These are phyloP conservation scores for Serendipita vermifera DNA, from an alignment of 768 basidiomycete genomes.

Conservation along the genomic window DNA sequence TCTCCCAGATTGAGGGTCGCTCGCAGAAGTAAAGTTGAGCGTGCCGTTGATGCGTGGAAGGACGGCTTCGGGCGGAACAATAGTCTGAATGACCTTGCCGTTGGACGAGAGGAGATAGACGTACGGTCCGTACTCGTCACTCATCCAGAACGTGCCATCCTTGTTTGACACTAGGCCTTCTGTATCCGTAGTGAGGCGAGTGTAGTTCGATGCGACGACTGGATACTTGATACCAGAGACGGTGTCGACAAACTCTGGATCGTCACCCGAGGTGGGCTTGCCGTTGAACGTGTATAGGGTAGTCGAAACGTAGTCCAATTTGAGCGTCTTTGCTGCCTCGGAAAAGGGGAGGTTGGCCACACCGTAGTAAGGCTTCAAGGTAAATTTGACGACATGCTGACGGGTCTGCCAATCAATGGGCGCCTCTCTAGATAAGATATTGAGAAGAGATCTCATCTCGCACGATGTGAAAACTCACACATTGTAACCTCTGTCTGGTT, in stretches of 20 bases:
- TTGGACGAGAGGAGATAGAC: conserved; percentile 40
- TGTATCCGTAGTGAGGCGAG: conserved; percentile 40
- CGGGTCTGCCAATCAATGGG: conserved; percentile 51
- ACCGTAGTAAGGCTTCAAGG: conserved; percentile 42
- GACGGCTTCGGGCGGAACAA: conserved; percentile 45
- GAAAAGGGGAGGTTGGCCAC: conserved; percentile 34
- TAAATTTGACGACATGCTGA: conserved; percentile 49
- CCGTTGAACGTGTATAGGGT: conserved; percentile 37
- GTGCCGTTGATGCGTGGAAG: conserved; percentile 34
- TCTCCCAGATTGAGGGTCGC: conserved; percentile 40
- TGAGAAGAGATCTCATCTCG: not conserved
- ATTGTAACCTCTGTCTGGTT: conserved; percentile 50
- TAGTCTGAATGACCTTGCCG: conserved; percentile 41
- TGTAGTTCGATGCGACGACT: conserved; percentile 29
- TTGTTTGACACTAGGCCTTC: conserved; percentile 45
- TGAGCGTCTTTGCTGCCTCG: conserved; percentile 38
- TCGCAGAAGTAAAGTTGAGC: conserved; percentile 40
- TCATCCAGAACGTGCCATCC: conserved; percentile 55
- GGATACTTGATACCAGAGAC: conserved; percentile 33
- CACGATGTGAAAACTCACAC: conserved; percentile 27
- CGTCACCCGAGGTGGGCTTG: conserved; percentile 36
- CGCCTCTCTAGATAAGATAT: conserved; percentile 26
- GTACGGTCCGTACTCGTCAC: conserved; percentile 59
- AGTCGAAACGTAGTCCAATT: conserved; percentile 38
- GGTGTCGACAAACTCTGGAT: conserved; percentile 15